Evolutionary conservation across 1,139 yeast species (phyloP).

Genomic region (Suhomyces anneliseae): DNA sequence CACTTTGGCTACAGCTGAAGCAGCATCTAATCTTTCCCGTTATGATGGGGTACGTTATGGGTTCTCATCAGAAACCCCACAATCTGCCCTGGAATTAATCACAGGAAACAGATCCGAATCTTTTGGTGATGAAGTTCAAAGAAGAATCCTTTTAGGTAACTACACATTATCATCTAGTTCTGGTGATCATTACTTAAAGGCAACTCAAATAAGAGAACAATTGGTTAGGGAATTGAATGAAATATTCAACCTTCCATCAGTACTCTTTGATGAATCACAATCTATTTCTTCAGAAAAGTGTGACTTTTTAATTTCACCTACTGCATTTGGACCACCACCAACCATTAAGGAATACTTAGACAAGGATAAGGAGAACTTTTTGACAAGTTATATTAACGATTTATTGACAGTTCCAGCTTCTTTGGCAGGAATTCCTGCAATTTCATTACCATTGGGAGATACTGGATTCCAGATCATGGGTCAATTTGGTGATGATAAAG

Average conservation of each 20-base stretch:
- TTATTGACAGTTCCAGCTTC: slow-evolving; percentile 88
- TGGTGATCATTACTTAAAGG: slow-evolving; percentile 77
- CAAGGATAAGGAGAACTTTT: slow-evolving; percentile 41
- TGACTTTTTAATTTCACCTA: slow-evolving; percentile 75
- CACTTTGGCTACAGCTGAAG: slow-evolving; percentile 89
- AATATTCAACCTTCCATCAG: slow-evolving; percentile 56
- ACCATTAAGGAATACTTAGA: slow-evolving; percentile 41
- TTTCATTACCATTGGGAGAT: slow-evolving; percentile 61
- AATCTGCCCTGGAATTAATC: slow-evolving; percentile 40
- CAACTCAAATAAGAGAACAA: slow-evolving; percentile 63
- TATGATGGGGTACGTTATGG: slow-evolving; percentile 93
- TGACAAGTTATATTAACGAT: slow-evolving; percentile 75
- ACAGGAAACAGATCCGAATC: slow-evolving; percentile 60
- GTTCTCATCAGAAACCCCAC: slow-evolving; percentile 23
- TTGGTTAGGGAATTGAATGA: slow-evolving; percentile 65
- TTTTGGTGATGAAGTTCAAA: slow-evolving; percentile 80
- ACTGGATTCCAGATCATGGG: slow-evolving; percentile 77
- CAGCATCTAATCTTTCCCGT: slow-evolving; percentile 85
- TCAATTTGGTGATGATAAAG: slow-evolving; percentile 79
- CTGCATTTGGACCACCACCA: slow-evolving; percentile 64
- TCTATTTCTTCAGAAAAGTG: slow-evolving; percentile 34
- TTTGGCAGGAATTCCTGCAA: slow-evolving; percentile 86
- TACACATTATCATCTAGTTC: slow-evolving; percentile 77
- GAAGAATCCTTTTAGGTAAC: slow-evolving; percentile 82
- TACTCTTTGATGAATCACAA: slow-evolving; percentile 6